Conservation (phyloP, 305 asterid species). For the Rubia occidens region DNA sequence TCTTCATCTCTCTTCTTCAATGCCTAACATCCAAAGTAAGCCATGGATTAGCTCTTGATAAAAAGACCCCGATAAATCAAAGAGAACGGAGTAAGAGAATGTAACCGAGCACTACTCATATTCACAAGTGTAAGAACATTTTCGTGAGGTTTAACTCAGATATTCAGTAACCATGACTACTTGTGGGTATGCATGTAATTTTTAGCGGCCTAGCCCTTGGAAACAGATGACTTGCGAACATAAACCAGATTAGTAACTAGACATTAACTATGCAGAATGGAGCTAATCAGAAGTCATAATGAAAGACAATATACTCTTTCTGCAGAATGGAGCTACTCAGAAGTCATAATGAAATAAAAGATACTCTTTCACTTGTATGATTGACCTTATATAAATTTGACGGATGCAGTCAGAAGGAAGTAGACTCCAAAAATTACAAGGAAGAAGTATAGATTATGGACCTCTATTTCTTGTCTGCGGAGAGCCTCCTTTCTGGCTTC, state of each 20-base stretch:
- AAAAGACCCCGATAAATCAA: neutral
- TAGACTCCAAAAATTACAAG: neutral
- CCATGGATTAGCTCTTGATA: slow-evolving; percentile 1
- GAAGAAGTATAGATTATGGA: slow-evolving; percentile 26
- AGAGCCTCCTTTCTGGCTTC: slow-evolving; percentile 78
- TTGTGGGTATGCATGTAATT: no score
- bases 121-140: neutral
- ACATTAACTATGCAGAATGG: neutral
- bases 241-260: neutral
- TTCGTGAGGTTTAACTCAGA: neutral
- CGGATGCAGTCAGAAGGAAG: neutral
- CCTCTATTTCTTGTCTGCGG: slow-evolving; percentile 58
- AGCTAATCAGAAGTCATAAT: neutral
- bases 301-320: neutral
- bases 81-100: neutral
- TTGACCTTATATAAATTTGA: neutral
- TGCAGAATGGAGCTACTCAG: neutral
- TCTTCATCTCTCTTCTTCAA: slow-evolving; percentile 59
- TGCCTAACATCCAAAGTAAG: slow-evolving; percentile 25
- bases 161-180: neutral
- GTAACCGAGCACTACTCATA: neutral
- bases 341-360: neutral
- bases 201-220: neutral
- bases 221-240: neutral
- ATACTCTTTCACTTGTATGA: neutral